A percentile compares a stretch with the other conserved stretches of the same genome.
phyloP scores from a whole-genome alignment of 2,329 filamentous ascomycete genomes.

The Diaporthe ampelina region DNA sequence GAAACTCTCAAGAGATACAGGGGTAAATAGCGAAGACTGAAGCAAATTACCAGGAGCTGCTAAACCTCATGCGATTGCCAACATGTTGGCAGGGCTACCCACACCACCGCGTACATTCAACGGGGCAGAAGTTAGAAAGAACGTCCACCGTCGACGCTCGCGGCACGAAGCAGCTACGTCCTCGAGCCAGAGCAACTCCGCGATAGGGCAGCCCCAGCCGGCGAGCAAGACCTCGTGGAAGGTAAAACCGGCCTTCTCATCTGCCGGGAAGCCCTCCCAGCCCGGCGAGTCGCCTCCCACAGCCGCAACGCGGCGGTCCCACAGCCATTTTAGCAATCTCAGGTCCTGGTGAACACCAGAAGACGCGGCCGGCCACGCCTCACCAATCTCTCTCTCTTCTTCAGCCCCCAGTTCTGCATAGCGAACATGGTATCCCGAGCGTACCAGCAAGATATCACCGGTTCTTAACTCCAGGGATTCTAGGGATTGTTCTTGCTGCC shows the following conservation, averaged over 20 bases:
- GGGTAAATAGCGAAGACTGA: not conserved
- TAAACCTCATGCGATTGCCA: constrained; percentile 6
- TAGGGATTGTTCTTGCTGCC: constrained; percentile 4
- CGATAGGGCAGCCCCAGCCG: constrained; percentile 51
- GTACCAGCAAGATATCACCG: constrained; percentile 33
- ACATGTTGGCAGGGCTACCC: constrained; percentile 31
- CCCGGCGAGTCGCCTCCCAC: constrained; percentile 74
- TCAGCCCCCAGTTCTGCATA: not conserved
- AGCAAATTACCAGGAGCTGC: not conserved
- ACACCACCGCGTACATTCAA: constrained; percentile 14
- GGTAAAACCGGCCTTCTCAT: not conserved
- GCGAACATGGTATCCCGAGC: constrained; percentile 21
- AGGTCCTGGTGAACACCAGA: constrained; percentile 16
- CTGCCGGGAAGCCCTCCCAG: constrained; percentile 72
- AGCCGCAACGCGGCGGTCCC: constrained; percentile 77
- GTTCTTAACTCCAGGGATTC: constrained; percentile 17
- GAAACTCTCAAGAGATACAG: not conserved
- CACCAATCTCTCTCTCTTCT: not conserved
- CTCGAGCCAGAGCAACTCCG: constrained; percentile 51
- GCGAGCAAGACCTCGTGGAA: constrained; percentile 50
- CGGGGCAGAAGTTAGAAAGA: constrained; percentile 47
- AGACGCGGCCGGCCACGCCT: constrained; percentile 27
- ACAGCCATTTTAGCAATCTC: constrained; percentile 66
- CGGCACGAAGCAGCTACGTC: constrained; percentile 48
- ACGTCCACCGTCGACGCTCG: constrained; percentile 49